Percentiles rank a stretch among this genome's conserved stretches.
Conservation (phyloP, 2,329 filamentous ascomycete genomes). For the Balansia obtecta region DNA sequence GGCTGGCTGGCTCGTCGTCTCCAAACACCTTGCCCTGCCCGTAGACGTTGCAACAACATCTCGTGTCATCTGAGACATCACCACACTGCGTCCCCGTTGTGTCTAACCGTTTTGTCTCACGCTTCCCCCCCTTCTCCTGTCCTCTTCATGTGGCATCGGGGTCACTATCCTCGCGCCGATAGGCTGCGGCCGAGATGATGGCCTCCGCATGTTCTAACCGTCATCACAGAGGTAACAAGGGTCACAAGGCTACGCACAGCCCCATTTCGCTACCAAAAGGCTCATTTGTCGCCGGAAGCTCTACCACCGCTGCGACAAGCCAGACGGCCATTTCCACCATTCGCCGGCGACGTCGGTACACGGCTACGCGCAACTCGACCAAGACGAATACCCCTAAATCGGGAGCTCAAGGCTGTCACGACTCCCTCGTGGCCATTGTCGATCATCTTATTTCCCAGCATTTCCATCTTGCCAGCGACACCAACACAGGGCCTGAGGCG, state of each 20-base stretch:
- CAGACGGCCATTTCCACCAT: constrained; percentile 4
- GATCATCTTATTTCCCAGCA: constrained; percentile 44
- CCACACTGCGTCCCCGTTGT: background rate
- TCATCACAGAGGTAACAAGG: constrained; percentile 12
- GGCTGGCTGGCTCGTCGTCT: too few relatives aligned
- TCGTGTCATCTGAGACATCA: background rate
- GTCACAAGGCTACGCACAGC: constrained; percentile 13
- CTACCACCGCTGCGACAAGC: background rate
- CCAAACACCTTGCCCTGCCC: too few relatives aligned
- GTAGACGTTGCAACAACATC: too few relatives aligned
- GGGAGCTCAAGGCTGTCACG: constrained; percentile 20
- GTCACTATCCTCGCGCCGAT: constrained; percentile 14
- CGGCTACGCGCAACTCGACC: constrained; percentile 13
- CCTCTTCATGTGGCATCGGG: constrained; percentile 14
- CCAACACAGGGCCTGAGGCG: constrained; percentile 12
- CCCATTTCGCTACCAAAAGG: constrained; percentile 7
- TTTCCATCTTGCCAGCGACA: constrained; percentile 23
- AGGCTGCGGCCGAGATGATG: constrained; percentile 16
- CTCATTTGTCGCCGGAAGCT: constrained; percentile 3
- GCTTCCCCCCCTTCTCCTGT: background rate
- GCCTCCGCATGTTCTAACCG: constrained; percentile 13
- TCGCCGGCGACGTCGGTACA: constrained; percentile 9
- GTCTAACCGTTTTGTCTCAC: background rate
- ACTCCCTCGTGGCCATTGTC: constrained; percentile 40
- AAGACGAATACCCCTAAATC: constrained; percentile 13